phyloP scores from a whole-genome alignment of 768 basidiomycete species.

The Russula sp. region DNA sequence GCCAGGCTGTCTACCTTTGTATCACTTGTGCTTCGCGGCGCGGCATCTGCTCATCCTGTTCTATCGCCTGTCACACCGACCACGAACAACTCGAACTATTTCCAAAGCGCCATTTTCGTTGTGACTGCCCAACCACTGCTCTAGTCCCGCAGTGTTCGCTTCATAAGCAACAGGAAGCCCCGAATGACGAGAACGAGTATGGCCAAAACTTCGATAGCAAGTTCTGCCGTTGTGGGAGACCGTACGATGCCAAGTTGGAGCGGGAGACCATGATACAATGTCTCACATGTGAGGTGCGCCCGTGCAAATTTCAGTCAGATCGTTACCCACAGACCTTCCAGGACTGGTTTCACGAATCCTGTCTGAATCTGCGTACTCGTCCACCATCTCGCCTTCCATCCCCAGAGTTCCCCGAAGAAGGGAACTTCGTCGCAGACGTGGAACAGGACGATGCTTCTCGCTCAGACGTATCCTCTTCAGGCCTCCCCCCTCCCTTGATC shows the following conservation, averaged over 20 bases:
- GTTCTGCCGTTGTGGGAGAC: conserved; percentile 70
- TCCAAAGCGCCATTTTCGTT: conserved; percentile 76
- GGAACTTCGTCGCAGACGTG: conserved; percentile 8
- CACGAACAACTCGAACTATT: conserved; percentile 86
- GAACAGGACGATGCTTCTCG: conserved; percentile 41
- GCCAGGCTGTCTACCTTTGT: conserved; percentile 81
- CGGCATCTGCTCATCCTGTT: conserved; percentile 79
- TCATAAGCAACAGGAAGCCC: conserved; percentile 46
- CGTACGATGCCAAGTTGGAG: conserved; percentile 70
- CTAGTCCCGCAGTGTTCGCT: conserved; percentile 59
- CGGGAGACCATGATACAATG: conserved; percentile 88
- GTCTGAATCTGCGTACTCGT: conserved; percentile 69
- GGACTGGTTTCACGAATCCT: conserved; percentile 94
- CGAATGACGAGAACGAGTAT: conserved; percentile 58
- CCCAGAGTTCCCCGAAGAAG: conserved; percentile 19
- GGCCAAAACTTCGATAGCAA: conserved; percentile 64
- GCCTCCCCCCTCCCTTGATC: conserved; percentile 62
- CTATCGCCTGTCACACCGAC: conserved; percentile 79
- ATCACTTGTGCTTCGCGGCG: conserved; percentile 60
- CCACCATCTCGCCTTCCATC: conserved; percentile 45
- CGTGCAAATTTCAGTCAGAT: background rate
- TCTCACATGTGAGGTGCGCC: conserved; percentile 70
- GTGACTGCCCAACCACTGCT: conserved; percentile 73
- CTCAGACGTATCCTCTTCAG: conserved; percentile 60
- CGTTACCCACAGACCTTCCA: conserved; percentile 28